Percentiles rank a stretch among this genome's conserved stretches.
Evolutionary conservation across 371 early-diverging fungal species (phyloP).

Genomic region (Capillidium rhysosporum): DNA sequence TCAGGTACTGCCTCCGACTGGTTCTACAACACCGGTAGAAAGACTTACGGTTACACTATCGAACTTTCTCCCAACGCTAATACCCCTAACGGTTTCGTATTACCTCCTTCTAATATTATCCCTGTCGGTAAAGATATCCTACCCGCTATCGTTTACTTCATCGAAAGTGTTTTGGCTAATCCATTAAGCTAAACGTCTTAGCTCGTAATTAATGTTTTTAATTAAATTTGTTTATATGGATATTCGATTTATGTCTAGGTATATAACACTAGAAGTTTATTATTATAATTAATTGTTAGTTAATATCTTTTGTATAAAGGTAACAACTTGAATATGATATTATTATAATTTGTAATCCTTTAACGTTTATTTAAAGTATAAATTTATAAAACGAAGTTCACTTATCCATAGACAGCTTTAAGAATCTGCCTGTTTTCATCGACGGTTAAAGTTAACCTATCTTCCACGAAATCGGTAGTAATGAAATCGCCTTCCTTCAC

Average conservation of each 20-base stretch:
- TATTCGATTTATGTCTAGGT: too few relatives aligned
- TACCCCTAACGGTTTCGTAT: conserved; percentile 2
- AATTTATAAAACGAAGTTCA: too few relatives aligned
- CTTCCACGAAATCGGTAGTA: background rate
- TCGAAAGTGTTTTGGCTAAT: background rate
- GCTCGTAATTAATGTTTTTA: too few relatives aligned
- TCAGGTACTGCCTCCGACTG: conserved; percentile 7
- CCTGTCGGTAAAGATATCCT: conserved; percentile 5
- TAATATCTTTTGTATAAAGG: too few relatives aligned
- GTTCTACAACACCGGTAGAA: conserved; percentile 3
- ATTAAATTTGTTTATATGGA: too few relatives aligned
- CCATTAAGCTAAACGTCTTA: background rate
- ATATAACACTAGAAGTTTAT: too few relatives aligned
- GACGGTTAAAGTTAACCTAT: background rate
- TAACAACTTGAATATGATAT: too few relatives aligned
- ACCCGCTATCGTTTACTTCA: conserved; percentile 3
- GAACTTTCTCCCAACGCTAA: conserved; percentile 6
- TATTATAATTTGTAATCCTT: too few relatives aligned
- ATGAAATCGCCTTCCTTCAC: background rate
- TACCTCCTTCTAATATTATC: conserved; percentile 3
- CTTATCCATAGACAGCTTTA: background rate
- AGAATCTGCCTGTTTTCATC: background rate
- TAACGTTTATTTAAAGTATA: too few relatives aligned
- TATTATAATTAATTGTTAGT: too few relatives aligned
- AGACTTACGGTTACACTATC: conserved; percentile 6